Evolutionary conservation across 768 basidiomycete species (phyloP).

Genomic region (Obba rivulosa): DNA sequence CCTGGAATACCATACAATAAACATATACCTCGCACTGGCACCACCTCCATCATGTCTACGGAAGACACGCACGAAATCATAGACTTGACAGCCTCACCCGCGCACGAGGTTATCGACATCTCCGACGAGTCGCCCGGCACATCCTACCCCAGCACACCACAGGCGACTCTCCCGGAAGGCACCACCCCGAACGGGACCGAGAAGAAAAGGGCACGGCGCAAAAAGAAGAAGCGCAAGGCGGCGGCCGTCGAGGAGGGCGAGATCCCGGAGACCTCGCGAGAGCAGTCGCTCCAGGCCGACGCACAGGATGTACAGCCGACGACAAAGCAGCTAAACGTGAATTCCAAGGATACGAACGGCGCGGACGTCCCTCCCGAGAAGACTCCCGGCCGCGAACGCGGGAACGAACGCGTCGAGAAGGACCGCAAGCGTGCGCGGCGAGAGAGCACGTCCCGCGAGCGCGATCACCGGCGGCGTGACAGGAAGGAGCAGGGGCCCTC

Average conservation of each 20-base stretch:
- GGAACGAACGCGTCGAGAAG: background rate
- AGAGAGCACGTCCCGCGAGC: conserved; percentile 4
- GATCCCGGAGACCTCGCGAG: conserved; percentile 12
- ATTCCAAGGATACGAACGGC: too few relatives aligned
- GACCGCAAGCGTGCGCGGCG: conserved; percentile 1
- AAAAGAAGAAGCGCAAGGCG: conserved; percentile 15
- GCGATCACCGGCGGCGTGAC: conserved; percentile 5
- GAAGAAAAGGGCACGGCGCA: conserved; percentile 8
- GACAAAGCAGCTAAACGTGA: background rate
- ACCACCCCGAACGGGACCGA: background rate
- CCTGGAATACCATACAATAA: too few relatives aligned
- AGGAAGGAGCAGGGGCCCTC: background rate
- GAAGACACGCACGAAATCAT: too few relatives aligned
- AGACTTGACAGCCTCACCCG: background rate
- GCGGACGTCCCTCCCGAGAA: too few relatives aligned
- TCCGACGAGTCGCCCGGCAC: background rate
- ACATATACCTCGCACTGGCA: too few relatives aligned
- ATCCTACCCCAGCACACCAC: background rate
- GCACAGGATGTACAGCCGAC: conserved; percentile 11
- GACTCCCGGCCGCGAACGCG: background rate
- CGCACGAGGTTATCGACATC: background rate
- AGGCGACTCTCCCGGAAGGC: too few relatives aligned
- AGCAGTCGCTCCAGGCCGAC: conserved; percentile 10
- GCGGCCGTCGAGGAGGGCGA: conserved; percentile 18
- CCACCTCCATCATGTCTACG: background rate